Evolutionary conservation across 805 yeast species (phyloP), one percentile per base, ranked within the genome.

Genomic region (Teunomyces atbi): DNA sequence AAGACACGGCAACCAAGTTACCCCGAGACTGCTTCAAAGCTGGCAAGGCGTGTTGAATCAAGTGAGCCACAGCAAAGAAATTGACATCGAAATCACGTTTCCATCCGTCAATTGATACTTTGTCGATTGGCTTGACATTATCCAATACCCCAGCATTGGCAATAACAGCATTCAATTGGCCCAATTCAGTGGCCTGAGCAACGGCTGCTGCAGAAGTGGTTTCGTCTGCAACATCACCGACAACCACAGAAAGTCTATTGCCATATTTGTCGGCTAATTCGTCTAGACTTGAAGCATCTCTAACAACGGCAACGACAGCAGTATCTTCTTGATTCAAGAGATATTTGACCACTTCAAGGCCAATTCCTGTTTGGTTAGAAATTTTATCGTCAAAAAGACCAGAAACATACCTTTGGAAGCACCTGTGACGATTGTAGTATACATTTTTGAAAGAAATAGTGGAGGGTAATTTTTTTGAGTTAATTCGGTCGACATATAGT

Each of bases 101-200:
- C 91, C 96, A 86, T 28, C 68, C 71, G 3, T 58, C 65, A 2
- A 83, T 61, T 42, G 80, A 69, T 10, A 87, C 79, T 26, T 76
- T 66, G 11, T 69, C 79, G 18, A 52, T 59, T 51, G 71, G 63
- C 38, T 68, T 70, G 4, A 92, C 96, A 0, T 97, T 96, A 18
- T 81, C 90, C 50, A 94, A 69, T 0, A 84, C 81, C 5, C 96
- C 96, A 1, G 96, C 96, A 63, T 89, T 88, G 29, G 88, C 84
- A 35, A 89, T 73, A 13, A 87, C 58, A 0, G 87, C 76, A 59
- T 86, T 81, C 33, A 89, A 65, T 15, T 64, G 64, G 1, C 89
- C 89, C 58, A 77, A 83, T 4, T 57, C 52, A 5, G 79, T 56
- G 1, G 88, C 79, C 13, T 62, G 42, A 0, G 65, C 60, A 10